Conservation (phyloP, 2,329 filamentous ascomycete genomes). For the Venturia effusa region DNA sequence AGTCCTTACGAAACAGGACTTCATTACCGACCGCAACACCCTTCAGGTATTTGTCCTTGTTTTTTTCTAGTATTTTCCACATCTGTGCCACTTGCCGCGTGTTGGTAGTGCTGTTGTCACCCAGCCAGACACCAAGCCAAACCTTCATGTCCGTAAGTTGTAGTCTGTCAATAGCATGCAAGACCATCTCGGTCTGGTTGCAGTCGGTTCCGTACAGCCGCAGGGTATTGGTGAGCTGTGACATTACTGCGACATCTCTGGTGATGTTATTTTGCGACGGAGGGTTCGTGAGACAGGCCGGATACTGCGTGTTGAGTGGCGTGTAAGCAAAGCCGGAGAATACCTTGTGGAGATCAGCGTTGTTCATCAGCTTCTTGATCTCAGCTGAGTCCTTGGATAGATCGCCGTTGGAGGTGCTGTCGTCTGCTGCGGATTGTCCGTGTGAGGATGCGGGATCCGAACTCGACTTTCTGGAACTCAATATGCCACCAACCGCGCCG, state of each 20-base stretch:
- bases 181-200: slow-evolving; percentile 90
- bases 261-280: slow-evolving; percentile 93
- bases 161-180: slow-evolving; percentile 69
- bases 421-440: slow-evolving; percentile 40
- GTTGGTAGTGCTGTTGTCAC: slow-evolving; percentile 73
- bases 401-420: slow-evolving; percentile 53
- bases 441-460: slow-evolving; percentile 17
- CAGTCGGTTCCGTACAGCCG: slow-evolving; percentile 92
- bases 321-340: slow-evolving; percentile 96
- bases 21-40: slow-evolving; percentile 55
- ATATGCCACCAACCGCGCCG: slow-evolving; percentile 61
- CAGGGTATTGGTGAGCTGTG: slow-evolving; percentile 78
- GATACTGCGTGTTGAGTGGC: slow-evolving; percentile 81
- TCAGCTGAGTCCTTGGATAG: slow-evolving; percentile 62
- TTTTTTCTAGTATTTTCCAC: slow-evolving; percentile 67
- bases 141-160: slow-evolving; percentile 69
- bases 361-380: slow-evolving; percentile 74
- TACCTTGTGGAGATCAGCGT: slow-evolving; percentile 74
- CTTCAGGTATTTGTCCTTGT: slow-evolving; percentile 48
- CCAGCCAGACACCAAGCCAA: slow-evolving; percentile 93
- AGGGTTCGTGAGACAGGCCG: slow-evolving; percentile 63
- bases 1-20: slow-evolving; percentile 51
- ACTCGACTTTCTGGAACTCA: slow-evolving; percentile 41
- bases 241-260: slow-evolving; percentile 78
- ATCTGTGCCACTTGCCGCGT: slow-evolving; percentile 71